phyloP scores from a whole-genome alignment of 2,329 filamentous ascomycete genomes.

The Xylariaceae sp. region DNA sequence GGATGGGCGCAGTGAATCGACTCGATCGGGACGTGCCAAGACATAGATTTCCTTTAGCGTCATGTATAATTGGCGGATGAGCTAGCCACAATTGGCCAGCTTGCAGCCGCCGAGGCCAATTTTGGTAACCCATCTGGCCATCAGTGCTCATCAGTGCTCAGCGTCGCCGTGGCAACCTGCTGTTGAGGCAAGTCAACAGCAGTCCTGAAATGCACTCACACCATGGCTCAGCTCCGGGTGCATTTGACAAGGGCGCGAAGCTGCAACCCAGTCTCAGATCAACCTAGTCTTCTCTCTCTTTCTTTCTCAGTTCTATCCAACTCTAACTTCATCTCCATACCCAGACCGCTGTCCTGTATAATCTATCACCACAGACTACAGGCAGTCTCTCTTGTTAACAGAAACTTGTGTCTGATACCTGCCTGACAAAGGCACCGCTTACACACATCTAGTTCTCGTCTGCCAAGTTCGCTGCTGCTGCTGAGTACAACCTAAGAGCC shows the following conservation, averaged over 20 bases:
- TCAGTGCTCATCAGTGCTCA: not conserved
- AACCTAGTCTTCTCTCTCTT: conserved; percentile 4
- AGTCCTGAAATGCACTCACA: conserved; percentile 18
- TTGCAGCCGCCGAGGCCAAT: conserved; percentile 16
- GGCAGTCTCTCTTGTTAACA: not conserved
- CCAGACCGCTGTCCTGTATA: not conserved
- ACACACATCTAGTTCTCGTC: conserved; percentile 40
- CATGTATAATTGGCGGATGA: conserved; percentile 26
- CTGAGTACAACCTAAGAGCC: conserved; percentile 39
- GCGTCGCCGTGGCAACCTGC: conserved; percentile 26
- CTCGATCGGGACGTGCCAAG: conserved; percentile 14
- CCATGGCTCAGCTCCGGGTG: conserved; percentile 8
- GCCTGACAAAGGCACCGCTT: conserved; percentile 34
- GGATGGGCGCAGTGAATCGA: not conserved
- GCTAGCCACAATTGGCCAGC: conserved; percentile 12
- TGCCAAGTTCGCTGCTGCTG: conserved; percentile 44
- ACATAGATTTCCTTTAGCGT: conserved; percentile 15
- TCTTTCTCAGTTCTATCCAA: conserved; percentile 12
- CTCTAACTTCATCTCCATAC: conserved; percentile 3
- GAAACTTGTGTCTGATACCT: conserved; percentile 8
- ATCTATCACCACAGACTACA: not conserved
- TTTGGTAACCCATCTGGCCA: too few species aligned
- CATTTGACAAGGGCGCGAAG: conserved; percentile 1
- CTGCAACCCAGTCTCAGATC: conserved; percentile 6
- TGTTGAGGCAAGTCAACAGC: conserved; percentile 20